These are phyloP conservation scores for Acmispon strigosus DNA, from an alignment of 306 rosid species.

Conservation along the genomic window DNA sequence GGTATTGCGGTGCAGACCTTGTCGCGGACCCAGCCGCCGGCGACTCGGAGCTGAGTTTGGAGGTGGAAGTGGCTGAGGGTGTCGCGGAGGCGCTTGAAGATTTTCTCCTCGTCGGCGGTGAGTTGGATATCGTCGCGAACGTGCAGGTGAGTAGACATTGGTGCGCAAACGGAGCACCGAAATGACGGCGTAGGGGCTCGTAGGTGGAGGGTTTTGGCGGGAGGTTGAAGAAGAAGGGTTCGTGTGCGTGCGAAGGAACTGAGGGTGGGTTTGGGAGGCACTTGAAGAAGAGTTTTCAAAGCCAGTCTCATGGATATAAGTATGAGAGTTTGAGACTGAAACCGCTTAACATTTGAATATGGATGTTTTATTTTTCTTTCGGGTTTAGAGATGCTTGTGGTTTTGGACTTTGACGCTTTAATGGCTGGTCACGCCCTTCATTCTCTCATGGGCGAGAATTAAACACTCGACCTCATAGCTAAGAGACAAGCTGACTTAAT, in stretches of 20 bases:
- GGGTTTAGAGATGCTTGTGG: too few species aligned
- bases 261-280: conserved; percentile 5
- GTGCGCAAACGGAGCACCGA: background rate
- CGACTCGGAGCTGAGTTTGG: conserved; percentile 75
- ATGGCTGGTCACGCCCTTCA: too few species aligned
- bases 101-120: conserved; percentile 49
- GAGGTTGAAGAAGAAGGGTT: background rate
- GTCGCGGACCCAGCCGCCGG: conserved; percentile 99
- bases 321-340: too few species aligned
- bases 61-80: conserved; percentile 61
- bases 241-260: background rate
- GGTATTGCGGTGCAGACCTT: conserved; percentile 35
- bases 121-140: conserved; percentile 52
- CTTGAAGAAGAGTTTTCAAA: conserved; percentile 19
- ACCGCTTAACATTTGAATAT: too few species aligned
- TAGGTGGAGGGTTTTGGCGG: conserved; percentile 37
- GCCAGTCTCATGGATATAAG: conserved; percentile 23
- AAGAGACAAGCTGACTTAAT: too few species aligned
- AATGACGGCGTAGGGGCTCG: conserved; percentile 21
- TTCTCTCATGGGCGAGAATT: too few species aligned
- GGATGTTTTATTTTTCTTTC: too few species aligned
- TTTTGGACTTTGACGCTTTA: too few species aligned
- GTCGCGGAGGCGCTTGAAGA: conserved; percentile 64
- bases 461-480: too few species aligned
- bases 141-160: conserved; percentile 11